Evolutionary conservation across 495 filamentous ascomycete species (phyloP).

Genomic region (Lasiosphaeria miniovina): DNA sequence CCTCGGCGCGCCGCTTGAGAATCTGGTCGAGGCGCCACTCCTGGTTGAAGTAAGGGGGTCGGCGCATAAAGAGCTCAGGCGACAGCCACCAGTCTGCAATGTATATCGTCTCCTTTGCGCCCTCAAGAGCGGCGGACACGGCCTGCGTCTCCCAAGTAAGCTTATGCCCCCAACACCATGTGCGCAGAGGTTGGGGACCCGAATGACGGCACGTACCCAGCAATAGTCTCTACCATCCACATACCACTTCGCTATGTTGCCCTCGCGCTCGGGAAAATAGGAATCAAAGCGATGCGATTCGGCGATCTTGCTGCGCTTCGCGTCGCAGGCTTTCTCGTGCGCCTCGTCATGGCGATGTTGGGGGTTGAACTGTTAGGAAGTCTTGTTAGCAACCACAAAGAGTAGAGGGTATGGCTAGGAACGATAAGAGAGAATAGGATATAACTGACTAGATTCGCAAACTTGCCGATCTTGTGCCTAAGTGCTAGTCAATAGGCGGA

Average conservation of each 20-base stretch:
- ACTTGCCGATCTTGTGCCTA: constrained; percentile 54
- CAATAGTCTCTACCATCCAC: constrained; percentile 91
- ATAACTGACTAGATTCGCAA: constrained; percentile 46
- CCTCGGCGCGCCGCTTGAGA: constrained; percentile 83
- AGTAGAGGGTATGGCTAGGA: not conserved
- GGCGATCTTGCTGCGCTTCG: constrained; percentile 67
- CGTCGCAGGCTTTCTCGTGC: constrained; percentile 81
- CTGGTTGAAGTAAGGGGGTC: constrained; percentile 75
- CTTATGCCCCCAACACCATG: no score
- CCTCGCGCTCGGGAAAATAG: constrained; percentile 79
- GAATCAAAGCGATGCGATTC: constrained; percentile 80
- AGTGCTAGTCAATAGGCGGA: not conserved
- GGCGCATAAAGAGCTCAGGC: constrained; percentile 85
- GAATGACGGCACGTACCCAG: constrained; percentile 52
- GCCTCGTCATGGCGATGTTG: constrained; percentile 94
- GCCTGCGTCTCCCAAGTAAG: constrained; percentile 38
- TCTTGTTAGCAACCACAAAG: constrained; percentile 10
- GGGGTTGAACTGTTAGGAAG: constrained; percentile 58
- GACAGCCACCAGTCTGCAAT: constrained; percentile 97
- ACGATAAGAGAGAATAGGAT: not conserved
- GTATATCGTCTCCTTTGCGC: constrained; percentile 89
- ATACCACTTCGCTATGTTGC: constrained; percentile 95
- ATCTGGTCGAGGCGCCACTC: constrained; percentile 87
- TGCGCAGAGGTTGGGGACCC: no score
- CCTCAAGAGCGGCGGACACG: constrained; percentile 80